A percentile compares a stretch with the other conserved stretches of the same genome.
Conservation (phyloP, 73 alveolate genomes). For the Symbiodinium natans region DNA sequence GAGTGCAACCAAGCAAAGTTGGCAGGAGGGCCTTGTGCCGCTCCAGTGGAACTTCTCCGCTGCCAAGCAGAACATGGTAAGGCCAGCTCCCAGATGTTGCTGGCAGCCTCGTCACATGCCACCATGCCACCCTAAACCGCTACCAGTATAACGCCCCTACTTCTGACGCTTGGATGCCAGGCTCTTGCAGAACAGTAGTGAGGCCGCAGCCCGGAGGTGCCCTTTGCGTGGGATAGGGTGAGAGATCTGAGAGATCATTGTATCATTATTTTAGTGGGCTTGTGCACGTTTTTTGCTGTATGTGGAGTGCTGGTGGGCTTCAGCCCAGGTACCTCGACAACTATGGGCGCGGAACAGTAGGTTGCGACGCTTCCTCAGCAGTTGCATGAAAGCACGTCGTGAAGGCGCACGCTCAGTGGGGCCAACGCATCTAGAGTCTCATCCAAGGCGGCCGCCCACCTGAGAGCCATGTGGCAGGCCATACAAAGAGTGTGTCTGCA, state of each 20-base stretch:
- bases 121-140: neutral
- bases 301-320: too few species aligned
- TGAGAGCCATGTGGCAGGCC: slow-evolving; percentile 83
- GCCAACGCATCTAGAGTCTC: too few species aligned
- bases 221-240: too few species aligned
- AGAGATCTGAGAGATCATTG: too few species aligned
- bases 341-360: slow-evolving; percentile 69
- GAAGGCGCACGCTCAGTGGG: too few species aligned
- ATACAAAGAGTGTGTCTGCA: neutral
- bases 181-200: slow-evolving; percentile 41
- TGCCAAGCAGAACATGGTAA: slow-evolving; percentile 57
- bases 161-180: neutral
- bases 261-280: too few species aligned
- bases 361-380: slow-evolving; percentile 54
- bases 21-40: slow-evolving; percentile 83
- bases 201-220: neutral
- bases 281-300: too few species aligned
- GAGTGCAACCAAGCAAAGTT: too few species aligned
- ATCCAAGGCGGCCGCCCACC: slow-evolving; percentile 67
- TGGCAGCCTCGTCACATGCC: too few species aligned
- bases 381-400: neutral
- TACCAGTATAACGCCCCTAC: neutral
- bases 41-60: slow-evolving; percentile 67
- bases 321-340: slow-evolving; percentile 40
- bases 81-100: neutral